Percentiles rank a stretch among this genome's conserved stretches.
These are phyloP conservation scores for Ramaria sp. DNA, from an alignment of 768 basidiomycete species.

Conservation along the genomic window DNA sequence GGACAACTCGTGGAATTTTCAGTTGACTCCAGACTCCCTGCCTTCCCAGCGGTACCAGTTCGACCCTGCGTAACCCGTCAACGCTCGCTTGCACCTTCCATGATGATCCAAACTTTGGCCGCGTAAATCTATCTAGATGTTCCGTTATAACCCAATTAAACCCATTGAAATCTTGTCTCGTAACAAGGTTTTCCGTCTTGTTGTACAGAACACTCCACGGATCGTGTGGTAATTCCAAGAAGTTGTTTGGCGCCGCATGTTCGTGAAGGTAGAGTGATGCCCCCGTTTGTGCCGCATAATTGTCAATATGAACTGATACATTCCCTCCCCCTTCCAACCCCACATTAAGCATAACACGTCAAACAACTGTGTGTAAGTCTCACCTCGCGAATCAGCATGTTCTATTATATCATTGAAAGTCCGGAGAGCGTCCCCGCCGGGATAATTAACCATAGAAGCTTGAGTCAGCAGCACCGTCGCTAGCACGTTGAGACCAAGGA, in stretches of 20 bases:
- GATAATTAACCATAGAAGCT: slow-evolving; percentile 73
- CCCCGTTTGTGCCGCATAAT: slow-evolving; percentile 83
- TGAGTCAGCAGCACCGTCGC: slow-evolving; percentile 41
- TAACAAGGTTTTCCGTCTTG: slow-evolving; percentile 63
- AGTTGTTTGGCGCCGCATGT: slow-evolving; percentile 43
- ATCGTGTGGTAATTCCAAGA: slow-evolving; percentile 8
- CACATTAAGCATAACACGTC: background rate
- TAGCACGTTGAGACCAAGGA: slow-evolving; percentile 43
- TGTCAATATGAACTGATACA: slow-evolving; percentile 59
- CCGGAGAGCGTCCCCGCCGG: slow-evolving; percentile 69
- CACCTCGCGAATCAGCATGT: background rate
- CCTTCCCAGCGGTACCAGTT: slow-evolving; percentile 11
- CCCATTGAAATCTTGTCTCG: background rate
- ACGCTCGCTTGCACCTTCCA: slow-evolving; percentile 7
- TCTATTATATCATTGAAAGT: slow-evolving; percentile 39
- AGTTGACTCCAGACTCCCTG: background rate
- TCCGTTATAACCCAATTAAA: slow-evolving; percentile 7
- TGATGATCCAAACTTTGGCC: slow-evolving; percentile 9
- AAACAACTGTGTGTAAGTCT: background rate
- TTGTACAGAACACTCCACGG: slow-evolving; percentile 40
- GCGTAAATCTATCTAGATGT: slow-evolving; percentile 16
- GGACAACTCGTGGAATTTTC: background rate
- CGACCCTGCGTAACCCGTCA: slow-evolving; percentile 13
- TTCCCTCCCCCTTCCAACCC: slow-evolving; percentile 32
- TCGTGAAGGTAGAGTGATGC: slow-evolving; percentile 79